Conservation (phyloP, 1,139 yeast genomes). For the Blastobotrys persicus region DNA sequence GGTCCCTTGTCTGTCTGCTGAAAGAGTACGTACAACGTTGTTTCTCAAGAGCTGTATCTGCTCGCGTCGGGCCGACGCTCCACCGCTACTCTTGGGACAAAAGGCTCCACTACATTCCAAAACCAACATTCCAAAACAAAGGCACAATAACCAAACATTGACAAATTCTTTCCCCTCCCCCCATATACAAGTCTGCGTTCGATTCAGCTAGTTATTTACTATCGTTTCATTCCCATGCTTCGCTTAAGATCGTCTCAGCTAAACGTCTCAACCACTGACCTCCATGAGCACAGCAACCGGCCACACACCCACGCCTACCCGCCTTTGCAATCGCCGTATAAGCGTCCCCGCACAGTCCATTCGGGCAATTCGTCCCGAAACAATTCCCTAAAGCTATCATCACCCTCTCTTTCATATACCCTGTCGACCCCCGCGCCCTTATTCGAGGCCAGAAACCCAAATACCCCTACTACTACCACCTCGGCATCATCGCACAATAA, state of each 20-base stretch:
- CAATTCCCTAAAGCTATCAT: neutral
- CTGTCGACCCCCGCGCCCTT: constrained; percentile 15
- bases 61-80: neutral
- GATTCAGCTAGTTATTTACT: too few species aligned
- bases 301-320: neutral
- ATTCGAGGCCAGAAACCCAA: constrained; percentile 5
- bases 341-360: neutral
- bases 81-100: too few species aligned
- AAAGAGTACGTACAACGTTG: neutral
- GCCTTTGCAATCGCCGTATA: too few species aligned
- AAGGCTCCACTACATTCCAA: neutral
- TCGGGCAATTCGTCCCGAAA: neutral
- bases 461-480: constrained; percentile 1
- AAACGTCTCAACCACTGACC: neutral
- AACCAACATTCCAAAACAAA: neutral
- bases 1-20: neutral
- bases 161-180: too few species aligned
- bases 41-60: neutral
- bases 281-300: neutral
- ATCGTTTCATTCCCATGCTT: constrained; percentile 1
- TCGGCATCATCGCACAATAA: neutral
- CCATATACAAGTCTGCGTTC: too few species aligned
- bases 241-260: constrained; percentile 13
- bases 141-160: neutral
- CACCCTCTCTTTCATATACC: neutral